Conservation (phyloP, 2,329 filamentous ascomycete genomes). For the Blastomyces percursus region DNA sequence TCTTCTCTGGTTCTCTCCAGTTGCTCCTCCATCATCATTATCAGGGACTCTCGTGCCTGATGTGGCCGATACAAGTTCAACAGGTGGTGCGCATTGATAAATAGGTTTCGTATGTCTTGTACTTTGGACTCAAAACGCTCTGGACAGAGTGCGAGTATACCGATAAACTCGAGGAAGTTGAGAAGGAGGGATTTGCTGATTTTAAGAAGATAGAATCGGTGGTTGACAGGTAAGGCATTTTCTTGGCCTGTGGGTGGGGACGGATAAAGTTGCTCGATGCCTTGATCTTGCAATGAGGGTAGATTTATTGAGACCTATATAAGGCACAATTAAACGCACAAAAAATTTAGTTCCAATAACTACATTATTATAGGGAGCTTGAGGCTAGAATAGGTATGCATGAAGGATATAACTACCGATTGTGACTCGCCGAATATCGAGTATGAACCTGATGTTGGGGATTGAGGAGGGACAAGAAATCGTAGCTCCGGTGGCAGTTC, state of each 20-base stretch:
- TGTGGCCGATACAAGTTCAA: conserved; percentile 92
- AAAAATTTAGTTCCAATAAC: background rate
- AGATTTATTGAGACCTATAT: conserved; percentile 46
- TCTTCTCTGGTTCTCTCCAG: conserved; percentile 62
- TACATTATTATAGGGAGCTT: conserved; percentile 9
- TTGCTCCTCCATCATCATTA: conserved; percentile 77
- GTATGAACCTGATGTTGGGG: conserved; percentile 61
- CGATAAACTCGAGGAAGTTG: conserved; percentile 77
- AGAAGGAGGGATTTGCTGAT: conserved; percentile 76
- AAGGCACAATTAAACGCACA: background rate
- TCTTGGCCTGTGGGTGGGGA: conserved; percentile 42
- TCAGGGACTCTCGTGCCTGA: conserved; percentile 79
- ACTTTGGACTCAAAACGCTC: conserved; percentile 60
- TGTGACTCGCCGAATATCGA: conserved; percentile 61
- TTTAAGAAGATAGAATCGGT: conserved; percentile 55
- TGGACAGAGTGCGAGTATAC: conserved; percentile 57
- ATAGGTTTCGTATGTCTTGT: conserved; percentile 65
- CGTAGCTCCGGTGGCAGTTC: conserved; percentile 59
- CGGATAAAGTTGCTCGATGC: conserved; percentile 60
- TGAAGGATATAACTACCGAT: conserved; percentile 31
- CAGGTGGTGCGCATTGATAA: conserved; percentile 85
- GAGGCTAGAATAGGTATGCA: background rate
- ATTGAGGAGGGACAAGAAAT: conserved; percentile 68
- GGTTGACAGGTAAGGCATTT: conserved; percentile 41
- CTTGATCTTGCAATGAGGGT: conserved; percentile 57